These are phyloP conservation scores for Poa annua DNA, from an alignment of 176 grass and related monocot species.

Conservation along the genomic window DNA sequence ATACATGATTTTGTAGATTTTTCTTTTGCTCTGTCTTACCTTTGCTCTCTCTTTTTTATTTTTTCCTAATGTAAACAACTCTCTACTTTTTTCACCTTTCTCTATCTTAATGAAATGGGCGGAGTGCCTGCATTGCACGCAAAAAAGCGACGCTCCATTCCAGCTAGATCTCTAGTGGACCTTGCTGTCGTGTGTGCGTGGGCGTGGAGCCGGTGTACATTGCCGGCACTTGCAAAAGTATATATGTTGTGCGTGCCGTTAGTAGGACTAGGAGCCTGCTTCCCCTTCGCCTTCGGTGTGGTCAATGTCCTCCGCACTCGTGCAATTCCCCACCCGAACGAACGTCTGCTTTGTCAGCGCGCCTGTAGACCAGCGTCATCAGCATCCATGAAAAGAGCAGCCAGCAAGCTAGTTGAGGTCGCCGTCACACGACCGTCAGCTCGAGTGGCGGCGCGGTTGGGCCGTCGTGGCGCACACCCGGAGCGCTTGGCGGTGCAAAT, in stretches of 20 bases:
- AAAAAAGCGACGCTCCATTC: too few species aligned
- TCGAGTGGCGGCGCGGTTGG: conserved; percentile 43
- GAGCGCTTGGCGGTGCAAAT: conserved; percentile 47
- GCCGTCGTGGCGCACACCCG: conserved; percentile 43
- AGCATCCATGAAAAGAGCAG: conserved; percentile 10
- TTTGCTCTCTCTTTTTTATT: too few species aligned
- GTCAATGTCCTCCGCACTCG: conserved; percentile 8
- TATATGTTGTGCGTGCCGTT: background rate
- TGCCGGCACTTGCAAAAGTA: background rate
- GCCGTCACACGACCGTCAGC: conserved; percentile 22
- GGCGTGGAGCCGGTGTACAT: background rate
- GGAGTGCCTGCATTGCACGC: too few species aligned
- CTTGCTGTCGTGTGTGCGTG: background rate
- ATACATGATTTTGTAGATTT: too few species aligned
- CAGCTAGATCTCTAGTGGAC: background rate
- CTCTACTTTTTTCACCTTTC: too few species aligned
- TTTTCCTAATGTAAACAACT: too few species aligned
- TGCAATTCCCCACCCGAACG: background rate
- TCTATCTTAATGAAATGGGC: too few species aligned
- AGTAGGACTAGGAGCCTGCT: background rate
- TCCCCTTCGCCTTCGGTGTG: background rate
- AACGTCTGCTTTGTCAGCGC: background rate
- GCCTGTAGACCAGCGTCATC: conserved; percentile 13
- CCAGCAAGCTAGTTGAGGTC: conserved; percentile 12
- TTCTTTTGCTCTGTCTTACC: too few species aligned